Percentiles rank a stretch among this genome's conserved stretches.
Evolutionary conservation across 148 eudicot genomes (phyloP).

Genomic region (Heliamphora exappendiculata): DNA sequence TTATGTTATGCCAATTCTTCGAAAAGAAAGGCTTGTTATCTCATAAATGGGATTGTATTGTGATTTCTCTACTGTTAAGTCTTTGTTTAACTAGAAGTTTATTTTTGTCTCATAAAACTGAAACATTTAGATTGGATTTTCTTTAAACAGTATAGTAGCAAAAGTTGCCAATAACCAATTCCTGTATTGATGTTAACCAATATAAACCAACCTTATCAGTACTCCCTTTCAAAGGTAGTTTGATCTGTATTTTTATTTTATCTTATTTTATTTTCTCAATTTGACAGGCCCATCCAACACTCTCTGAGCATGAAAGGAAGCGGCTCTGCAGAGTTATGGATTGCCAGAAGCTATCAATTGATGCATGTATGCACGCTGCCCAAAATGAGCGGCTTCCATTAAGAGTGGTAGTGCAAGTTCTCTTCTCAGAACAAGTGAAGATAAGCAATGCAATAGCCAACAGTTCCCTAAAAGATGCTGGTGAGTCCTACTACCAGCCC

Average conservation of each 20-base stretch:
- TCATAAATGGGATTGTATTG: neutral
- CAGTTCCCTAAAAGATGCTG: conserved; percentile 50
- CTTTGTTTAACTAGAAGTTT: neutral
- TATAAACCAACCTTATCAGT: neutral
- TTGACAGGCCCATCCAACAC: conserved; percentile 84
- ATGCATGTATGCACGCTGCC: conserved; percentile 98
- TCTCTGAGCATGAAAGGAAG: conserved; percentile 91
- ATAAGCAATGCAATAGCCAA: conserved; percentile 85
- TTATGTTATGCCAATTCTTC: neutral
- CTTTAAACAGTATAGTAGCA: neutral
- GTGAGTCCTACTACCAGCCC: conserved; percentile 60
- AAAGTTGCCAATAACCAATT: neutral
- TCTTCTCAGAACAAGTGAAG: conserved; percentile 92
- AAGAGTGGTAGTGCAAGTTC: conserved; percentile 87
- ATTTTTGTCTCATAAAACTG: neutral
- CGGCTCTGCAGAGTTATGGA: conserved; percentile 91
- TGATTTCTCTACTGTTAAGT: neutral
- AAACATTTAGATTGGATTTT: neutral
- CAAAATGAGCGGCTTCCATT: conserved; percentile 93
- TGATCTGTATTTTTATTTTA: neutral
- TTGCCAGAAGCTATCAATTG: conserved; percentile 93
- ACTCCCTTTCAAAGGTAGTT: neutral
- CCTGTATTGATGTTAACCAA: neutral
- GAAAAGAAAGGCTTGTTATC: neutral
- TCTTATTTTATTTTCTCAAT: too few relatives aligned